These are phyloP conservation scores for Handroanthus guayacan DNA, from an alignment of 257 asterid genomes.

Conservation along the genomic window DNA sequence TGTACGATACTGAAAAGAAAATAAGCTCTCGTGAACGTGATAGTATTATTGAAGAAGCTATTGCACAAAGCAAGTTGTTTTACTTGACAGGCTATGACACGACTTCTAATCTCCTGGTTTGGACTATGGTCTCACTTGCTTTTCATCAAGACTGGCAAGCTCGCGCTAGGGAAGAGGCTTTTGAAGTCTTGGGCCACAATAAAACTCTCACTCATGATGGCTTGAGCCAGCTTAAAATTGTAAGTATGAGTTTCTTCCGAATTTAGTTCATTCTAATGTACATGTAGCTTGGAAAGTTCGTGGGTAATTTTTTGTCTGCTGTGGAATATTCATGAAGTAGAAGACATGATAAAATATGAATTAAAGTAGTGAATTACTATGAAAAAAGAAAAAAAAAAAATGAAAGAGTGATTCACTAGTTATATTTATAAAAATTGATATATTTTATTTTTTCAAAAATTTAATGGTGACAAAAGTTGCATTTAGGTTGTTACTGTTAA, in stretches of 20 bases:
- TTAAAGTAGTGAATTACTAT: no score
- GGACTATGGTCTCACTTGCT: slow-evolving; percentile 31
- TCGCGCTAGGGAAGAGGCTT: slow-evolving; percentile 33
- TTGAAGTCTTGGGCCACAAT: slow-evolving; percentile 19
- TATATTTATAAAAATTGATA: no score
- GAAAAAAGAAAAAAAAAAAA: no score
- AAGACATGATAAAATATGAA: no score
- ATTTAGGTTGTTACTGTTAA: no score
- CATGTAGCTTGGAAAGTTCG: not conserved
- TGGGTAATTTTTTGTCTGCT: not conserved
- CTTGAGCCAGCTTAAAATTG: slow-evolving; percentile 33
- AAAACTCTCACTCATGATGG: not conserved
- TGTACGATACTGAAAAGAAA: not conserved
- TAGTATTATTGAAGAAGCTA: slow-evolving; percentile 15
- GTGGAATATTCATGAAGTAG: not conserved
- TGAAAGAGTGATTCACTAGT: no score
- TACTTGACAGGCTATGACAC: slow-evolving; percentile 18
- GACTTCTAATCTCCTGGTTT: slow-evolving; percentile 26
- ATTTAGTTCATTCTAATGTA: not conserved
- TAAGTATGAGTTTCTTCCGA: slow-evolving; percentile 8
- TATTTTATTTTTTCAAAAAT: no score
- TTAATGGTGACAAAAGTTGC: no score
- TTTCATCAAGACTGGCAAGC: slow-evolving; percentile 34
- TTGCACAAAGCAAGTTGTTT: slow-evolving; percentile 31
- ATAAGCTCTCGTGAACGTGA: not conserved